Evolutionary conservation across 2,329 filamentous ascomycete genomes (phyloP).

Genomic region (Phoma herbarum): DNA sequence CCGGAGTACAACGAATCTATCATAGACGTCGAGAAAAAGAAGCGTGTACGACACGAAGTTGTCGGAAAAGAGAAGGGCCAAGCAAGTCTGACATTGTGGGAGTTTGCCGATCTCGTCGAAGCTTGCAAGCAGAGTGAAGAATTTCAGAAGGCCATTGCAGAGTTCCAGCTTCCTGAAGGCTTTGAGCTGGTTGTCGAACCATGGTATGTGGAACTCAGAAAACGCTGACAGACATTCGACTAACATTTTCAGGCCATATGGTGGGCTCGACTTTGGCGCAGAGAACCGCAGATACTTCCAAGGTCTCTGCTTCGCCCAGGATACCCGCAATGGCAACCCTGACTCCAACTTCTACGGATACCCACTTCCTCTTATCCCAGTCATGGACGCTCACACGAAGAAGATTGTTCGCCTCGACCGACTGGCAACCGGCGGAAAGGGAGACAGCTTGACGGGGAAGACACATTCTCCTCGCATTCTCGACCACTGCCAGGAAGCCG

Average conservation of each 20-base stretch:
- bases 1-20: slow-evolving; percentile 65
- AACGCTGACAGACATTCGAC: slow-evolving; percentile 10
- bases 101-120: slow-evolving; percentile 46
- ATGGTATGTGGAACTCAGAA: slow-evolving; percentile 42
- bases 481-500: slow-evolving; percentile 61
- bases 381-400: slow-evolving; percentile 48
- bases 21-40: slow-evolving; percentile 57
- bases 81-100: slow-evolving; percentile 59
- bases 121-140: slow-evolving; percentile 62
- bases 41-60: slow-evolving; percentile 55
- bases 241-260: slow-evolving; percentile 55
- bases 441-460: slow-evolving; percentile 49
- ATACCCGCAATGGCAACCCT: slow-evolving; percentile 56
- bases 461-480: slow-evolving; percentile 51
- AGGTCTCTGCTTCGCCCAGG: slow-evolving; percentile 62
- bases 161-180: slow-evolving; percentile 63
- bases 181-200: slow-evolving; percentile 66
- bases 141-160: slow-evolving; percentile 61
- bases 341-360: slow-evolving; percentile 55
- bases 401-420: slow-evolving; percentile 50
- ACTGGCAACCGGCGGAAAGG: slow-evolving; percentile 51
- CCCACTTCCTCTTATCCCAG: slow-evolving; percentile 49
- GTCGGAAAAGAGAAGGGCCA: slow-evolving; percentile 58
- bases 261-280: slow-evolving; percentile 59
- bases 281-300: slow-evolving; percentile 63